Percentiles rank a stretch among this genome's conserved stretches.
These are phyloP conservation scores for Xylariaceae sp. DNA, from an alignment of 2,329 filamentous ascomycete species.

Conservation along the genomic window DNA sequence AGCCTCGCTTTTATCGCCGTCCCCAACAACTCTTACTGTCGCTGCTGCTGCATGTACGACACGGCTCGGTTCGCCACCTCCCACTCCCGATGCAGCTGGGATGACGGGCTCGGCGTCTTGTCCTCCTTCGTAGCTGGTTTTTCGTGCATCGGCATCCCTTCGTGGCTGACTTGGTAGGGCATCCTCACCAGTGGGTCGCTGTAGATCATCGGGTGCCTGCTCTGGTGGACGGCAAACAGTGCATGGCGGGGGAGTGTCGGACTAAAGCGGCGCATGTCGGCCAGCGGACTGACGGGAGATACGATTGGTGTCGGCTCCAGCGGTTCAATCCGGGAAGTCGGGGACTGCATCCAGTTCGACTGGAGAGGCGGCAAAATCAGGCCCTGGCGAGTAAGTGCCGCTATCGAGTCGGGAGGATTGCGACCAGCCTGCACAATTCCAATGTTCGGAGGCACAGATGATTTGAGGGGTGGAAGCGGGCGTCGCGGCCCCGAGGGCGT, in stretches of 20 bases:
- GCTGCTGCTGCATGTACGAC: too few species aligned
- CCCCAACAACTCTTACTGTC: too few species aligned
- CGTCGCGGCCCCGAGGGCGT: too few species aligned
- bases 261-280: slow-evolving; percentile 14
- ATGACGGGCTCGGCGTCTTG: slow-evolving; percentile 24
- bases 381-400: too few species aligned
- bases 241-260: too few species aligned
- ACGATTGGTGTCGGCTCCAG: slow-evolving; percentile 21
- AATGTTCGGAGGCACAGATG: too few species aligned
- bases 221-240: slow-evolving; percentile 15
- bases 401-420: too few species aligned
- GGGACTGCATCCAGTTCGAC: slow-evolving; percentile 14
- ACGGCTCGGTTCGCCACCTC: slow-evolving; percentile 22
- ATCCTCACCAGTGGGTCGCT: slow-evolving; percentile 20
- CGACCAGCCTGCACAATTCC: too few species aligned
- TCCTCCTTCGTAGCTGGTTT: slow-evolving; percentile 10
- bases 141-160: slow-evolving; percentile 2
- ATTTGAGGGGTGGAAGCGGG: too few species aligned
- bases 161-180: slow-evolving; percentile 12
- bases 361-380: slow-evolving; percentile 18
- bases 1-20: too few species aligned
- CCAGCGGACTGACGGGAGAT: slow-evolving; percentile 21
- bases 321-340: slow-evolving; percentile 15
- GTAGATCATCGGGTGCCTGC: slow-evolving; percentile 20
- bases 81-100: slow-evolving; percentile 20